These are phyloP conservation scores for Geranium brycei DNA, from an alignment of 345 rosid species.

Conservation along the genomic window DNA sequence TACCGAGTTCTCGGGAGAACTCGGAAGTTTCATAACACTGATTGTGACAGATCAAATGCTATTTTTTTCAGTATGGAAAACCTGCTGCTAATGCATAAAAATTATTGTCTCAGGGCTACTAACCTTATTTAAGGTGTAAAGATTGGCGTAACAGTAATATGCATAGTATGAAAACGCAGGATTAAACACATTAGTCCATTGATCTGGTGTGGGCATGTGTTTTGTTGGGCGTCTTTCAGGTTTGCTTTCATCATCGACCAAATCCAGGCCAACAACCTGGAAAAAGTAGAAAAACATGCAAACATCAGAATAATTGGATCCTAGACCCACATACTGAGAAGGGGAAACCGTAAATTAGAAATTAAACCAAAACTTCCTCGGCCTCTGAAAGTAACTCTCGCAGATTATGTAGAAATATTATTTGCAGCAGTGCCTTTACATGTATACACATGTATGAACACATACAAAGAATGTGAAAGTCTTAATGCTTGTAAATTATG, in stretches of 20 bases:
- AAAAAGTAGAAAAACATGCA: not conserved
- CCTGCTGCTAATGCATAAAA: not conserved
- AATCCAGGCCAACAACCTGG: slow-evolving; percentile 96
- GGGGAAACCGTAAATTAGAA: not conserved
- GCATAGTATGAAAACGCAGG: slow-evolving; percentile 94
- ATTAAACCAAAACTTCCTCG: not conserved
- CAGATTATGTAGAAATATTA: too few relatives aligned
- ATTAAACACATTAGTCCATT: slow-evolving; percentile 94
- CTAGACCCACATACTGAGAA: not conserved
- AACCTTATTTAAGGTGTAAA: slow-evolving; percentile 89
- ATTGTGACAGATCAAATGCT: not conserved
- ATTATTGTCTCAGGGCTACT: not conserved
- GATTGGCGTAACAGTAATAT: slow-evolving; percentile 92
- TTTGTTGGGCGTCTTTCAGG: slow-evolving; percentile 99
- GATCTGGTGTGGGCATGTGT: slow-evolving; percentile 98
- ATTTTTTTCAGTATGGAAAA: not conserved
- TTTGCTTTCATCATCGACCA: slow-evolving; percentile 98
- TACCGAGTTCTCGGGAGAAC: too few relatives aligned
- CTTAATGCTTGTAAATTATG: too few relatives aligned
- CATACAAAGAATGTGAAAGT: too few relatives aligned
- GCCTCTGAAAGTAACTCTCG: not conserved
- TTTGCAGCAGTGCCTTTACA: too few relatives aligned
- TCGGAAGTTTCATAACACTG: too few relatives aligned
- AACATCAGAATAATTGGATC: not conserved
- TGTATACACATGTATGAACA: too few relatives aligned